These are phyloP conservation scores for Tympanopsis confertula DNA, from an alignment of 2,329 filamentous ascomycete genomes.

Conservation along the genomic window DNA sequence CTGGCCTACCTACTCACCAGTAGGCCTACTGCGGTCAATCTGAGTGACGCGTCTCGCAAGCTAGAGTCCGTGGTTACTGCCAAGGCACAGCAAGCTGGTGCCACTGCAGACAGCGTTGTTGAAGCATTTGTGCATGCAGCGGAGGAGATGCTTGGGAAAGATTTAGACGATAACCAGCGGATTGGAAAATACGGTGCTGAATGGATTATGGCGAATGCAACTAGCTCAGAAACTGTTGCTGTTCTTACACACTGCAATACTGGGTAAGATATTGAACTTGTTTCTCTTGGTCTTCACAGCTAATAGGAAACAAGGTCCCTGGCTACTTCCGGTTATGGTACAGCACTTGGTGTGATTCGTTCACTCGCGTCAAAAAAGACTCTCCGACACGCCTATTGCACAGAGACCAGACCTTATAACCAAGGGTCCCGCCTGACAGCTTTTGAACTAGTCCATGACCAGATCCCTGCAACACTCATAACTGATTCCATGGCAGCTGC, in stretches of 20 bases:
- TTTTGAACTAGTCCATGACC: slow-evolving; percentile 53
- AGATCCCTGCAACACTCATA: slow-evolving; percentile 51
- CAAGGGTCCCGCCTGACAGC: slow-evolving; percentile 55
- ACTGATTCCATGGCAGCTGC: slow-evolving; percentile 58
- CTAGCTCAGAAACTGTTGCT: slow-evolving; percentile 27
- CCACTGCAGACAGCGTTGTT: slow-evolving; percentile 25
- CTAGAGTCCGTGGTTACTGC: slow-evolving; percentile 35
- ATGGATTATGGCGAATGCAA: slow-evolving; percentile 42
- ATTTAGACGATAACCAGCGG: slow-evolving; percentile 48
- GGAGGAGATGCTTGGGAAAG: slow-evolving; percentile 49
- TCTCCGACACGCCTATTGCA: slow-evolving; percentile 50
- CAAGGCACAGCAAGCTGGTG: slow-evolving; percentile 8
- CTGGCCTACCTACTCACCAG: slow-evolving; percentile 51
- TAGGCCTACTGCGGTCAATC: slow-evolving; percentile 53
- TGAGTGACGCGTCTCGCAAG: slow-evolving; percentile 49
- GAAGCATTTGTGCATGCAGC: slow-evolving; percentile 43
- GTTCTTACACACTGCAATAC: slow-evolving; percentile 59
- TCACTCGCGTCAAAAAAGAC: slow-evolving; percentile 36
- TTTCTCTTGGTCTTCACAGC: not conserved
- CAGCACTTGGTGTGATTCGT: slow-evolving; percentile 52
- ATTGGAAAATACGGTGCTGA: slow-evolving; percentile 50
- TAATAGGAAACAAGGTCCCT: slow-evolving; percentile 33
- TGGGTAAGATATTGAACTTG: slow-evolving; percentile 30
- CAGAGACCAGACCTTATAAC: slow-evolving; percentile 57
- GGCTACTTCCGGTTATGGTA: slow-evolving; percentile 56